These are phyloP conservation scores for Porogramme epimiltina DNA, from an alignment of 1,284 basidiomycete genomes.

Conservation along the genomic window DNA sequence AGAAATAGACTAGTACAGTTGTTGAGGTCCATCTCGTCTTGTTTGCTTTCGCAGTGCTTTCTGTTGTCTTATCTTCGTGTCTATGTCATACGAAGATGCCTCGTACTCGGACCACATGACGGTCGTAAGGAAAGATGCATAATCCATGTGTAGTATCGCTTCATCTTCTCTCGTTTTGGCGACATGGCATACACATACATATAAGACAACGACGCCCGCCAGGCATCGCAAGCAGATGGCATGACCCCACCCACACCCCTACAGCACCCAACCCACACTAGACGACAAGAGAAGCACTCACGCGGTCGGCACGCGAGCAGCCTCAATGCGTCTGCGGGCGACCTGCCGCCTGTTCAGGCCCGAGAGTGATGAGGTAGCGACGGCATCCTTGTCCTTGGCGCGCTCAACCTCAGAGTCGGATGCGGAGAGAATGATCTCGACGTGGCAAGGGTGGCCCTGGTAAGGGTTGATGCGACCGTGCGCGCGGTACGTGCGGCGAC, in stretches of 20 bases:
- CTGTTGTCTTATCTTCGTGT: conserved; percentile 8
- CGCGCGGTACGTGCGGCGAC: conserved; percentile 99
- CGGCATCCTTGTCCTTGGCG: conserved; percentile 79
- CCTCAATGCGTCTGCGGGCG: conserved; percentile 82
- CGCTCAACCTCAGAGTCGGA: conserved; percentile 85
- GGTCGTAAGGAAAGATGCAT: conserved; percentile 19
- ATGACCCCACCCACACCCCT: conserved; percentile 19
- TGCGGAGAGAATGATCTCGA: conserved; percentile 90
- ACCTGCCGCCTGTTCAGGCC: conserved; percentile 83
- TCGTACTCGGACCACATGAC: background rate
- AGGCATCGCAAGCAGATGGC: conserved; percentile 21
- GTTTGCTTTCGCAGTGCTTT: conserved; percentile 9
- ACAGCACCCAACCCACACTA: conserved; percentile 7
- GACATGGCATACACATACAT: conserved; percentile 36
- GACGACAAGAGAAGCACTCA: conserved; percentile 4
- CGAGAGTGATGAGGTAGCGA: conserved; percentile 47
- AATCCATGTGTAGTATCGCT: conserved; percentile 23
- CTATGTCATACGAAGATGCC: background rate
- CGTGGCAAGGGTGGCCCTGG: conserved; percentile 92
- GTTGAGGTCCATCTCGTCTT: background rate
- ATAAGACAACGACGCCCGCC: conserved; percentile 26
- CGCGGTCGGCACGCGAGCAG: conserved; percentile 47
- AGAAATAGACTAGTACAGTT: conserved; percentile 20
- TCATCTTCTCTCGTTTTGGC: conserved; percentile 24
- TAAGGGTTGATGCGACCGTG: conserved; percentile 94